These are phyloP conservation scores for Wickerhamiella azymoides DNA, from an alignment of 805 yeast species.

Conservation along the genomic window DNA sequence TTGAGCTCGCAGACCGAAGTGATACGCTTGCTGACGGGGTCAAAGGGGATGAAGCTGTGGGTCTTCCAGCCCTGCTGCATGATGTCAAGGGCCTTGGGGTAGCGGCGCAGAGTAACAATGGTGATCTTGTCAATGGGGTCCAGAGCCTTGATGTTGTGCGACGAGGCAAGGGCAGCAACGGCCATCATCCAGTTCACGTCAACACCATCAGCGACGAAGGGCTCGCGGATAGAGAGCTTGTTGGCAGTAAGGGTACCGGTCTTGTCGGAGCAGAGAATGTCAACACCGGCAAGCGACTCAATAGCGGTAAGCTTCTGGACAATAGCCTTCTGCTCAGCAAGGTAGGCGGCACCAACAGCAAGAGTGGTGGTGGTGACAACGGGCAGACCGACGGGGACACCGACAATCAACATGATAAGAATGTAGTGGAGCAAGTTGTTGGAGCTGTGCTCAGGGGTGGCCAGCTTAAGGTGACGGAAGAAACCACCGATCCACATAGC, in stretches of 20 bases:
- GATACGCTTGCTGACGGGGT: constrained; percentile 94
- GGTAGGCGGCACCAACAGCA: constrained; percentile 99
- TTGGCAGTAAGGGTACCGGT: constrained; percentile 96
- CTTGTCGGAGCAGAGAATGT: constrained; percentile 91
- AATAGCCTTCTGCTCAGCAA: constrained; percentile 92
- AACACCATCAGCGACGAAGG: constrained; percentile 96
- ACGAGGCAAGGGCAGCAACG: constrained; percentile 94
- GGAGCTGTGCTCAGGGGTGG: constrained; percentile 34
- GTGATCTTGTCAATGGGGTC: constrained; percentile 96
- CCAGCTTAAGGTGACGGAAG: constrained; percentile 86
- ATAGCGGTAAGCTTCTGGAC: constrained; percentile 93
- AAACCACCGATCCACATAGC: constrained; percentile 88
- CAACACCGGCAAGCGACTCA: constrained; percentile 95
- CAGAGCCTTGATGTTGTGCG: constrained; percentile 95
- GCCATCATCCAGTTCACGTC: constrained; percentile 93
- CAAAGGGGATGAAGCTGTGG: constrained; percentile 85
- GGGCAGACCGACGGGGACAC: constrained; percentile 98
- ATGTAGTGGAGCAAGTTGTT: constrained; percentile 69
- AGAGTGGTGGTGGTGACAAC: constrained; percentile 96
- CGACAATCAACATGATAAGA: constrained; percentile 86
- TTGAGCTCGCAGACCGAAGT: constrained; percentile 89
- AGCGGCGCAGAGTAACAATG: constrained; percentile 72
- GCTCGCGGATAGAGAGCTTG: constrained; percentile 90
- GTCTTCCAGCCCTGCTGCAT: constrained; percentile 30
- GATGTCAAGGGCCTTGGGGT: constrained; percentile 64